Base-by-base conservation (phyloP, 805 yeast genomes). In the Kazachstania taianensis region DNA sequence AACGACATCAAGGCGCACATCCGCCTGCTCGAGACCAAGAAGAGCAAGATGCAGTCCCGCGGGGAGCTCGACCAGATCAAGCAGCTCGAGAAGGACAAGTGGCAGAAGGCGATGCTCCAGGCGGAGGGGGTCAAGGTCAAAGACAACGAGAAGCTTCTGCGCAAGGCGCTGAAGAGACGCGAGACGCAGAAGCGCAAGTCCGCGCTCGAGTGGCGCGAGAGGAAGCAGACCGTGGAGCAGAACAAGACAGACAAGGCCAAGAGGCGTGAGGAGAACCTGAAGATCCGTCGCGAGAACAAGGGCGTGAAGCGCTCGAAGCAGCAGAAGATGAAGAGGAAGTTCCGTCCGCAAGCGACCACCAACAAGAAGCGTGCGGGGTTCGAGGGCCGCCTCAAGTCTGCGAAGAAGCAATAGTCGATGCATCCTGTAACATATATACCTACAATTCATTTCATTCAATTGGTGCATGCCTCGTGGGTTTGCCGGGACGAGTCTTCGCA, bases 261-360 rank as follows among this genome's bases (percentile, higher is more conserved):
- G 65, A 81, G 92, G 68, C 76, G 97, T 59, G 95, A 87, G 51
- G 95, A 85, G 49, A 92, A 92, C 55, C 67, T 92, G 57, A 77
- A 79, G 55, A 75, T 83, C 32, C 75, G 96, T 62, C 79, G 72
- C 51, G 96, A 81, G 26, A 81, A 81, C 59, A 89, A 81, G 63
- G 89, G 92, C 37, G 73, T 78, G 49, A 78, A 78, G 59, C 70
- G 81, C 46, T 81, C 81, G 55, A 71, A 82, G 38, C 84, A 77
- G 58, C 73, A 72, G 35, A 80, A 75, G 59, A 75, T 75, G 64
- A 63, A 69, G 45, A 73, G 73, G 55, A 74, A 76, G 51, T 78
- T 75, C 56, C 73, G 73, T 27, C n/a, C 25, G 9, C 9, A 7
- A 5, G 29, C 15, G 17, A 13, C 29, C 4, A 9, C 17, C 9